Evolutionary conservation across 2,329 filamentous ascomycete genomes (phyloP).

Genomic region (Aspergillus japonicus): DNA sequence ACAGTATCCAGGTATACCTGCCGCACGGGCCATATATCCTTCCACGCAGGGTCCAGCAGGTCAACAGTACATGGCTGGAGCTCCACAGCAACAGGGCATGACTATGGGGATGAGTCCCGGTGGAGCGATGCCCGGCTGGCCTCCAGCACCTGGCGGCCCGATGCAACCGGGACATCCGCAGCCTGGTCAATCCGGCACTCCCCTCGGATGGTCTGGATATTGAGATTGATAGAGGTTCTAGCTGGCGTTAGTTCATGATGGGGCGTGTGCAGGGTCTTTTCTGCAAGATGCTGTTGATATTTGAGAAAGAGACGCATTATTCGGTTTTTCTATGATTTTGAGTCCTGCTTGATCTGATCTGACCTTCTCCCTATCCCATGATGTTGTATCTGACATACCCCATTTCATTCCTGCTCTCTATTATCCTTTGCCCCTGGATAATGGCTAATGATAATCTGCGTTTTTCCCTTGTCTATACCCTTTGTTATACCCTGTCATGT

Average conservation of each 20-base stretch:
- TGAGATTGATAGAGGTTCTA: slow-evolving; percentile 19
- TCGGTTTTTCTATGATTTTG: background rate
- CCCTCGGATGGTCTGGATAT: slow-evolving; percentile 41
- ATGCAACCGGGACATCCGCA: slow-evolving; percentile 42
- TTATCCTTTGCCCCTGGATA: slow-evolving; percentile 18
- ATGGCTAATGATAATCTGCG: slow-evolving; percentile 34
- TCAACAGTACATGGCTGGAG: slow-evolving; percentile 35
- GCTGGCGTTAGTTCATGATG: slow-evolving; percentile 26
- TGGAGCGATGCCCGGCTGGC: slow-evolving; percentile 39
- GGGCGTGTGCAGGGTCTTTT: slow-evolving; percentile 22
- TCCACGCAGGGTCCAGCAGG: slow-evolving; percentile 34
- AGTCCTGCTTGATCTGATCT: background rate
- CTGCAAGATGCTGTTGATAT: background rate
- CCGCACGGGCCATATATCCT: slow-evolving; percentile 39
- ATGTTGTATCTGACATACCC: background rate
- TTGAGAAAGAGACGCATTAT: background rate
- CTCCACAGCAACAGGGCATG: slow-evolving; percentile 38
- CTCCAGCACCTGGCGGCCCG: slow-evolving; percentile 32
- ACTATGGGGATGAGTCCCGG: slow-evolving; percentile 37
- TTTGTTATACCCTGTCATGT: slow-evolving; percentile 33
- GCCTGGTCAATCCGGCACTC: slow-evolving; percentile 38
- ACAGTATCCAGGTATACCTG: slow-evolving; percentile 35
- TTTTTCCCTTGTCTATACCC: slow-evolving; percentile 36
- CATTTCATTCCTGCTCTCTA: slow-evolving; percentile 16
- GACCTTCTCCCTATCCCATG: slow-evolving; percentile 1